phyloP scores from a whole-genome alignment of 164 flowering plant species.

The Stephania cephalantha region DNA sequence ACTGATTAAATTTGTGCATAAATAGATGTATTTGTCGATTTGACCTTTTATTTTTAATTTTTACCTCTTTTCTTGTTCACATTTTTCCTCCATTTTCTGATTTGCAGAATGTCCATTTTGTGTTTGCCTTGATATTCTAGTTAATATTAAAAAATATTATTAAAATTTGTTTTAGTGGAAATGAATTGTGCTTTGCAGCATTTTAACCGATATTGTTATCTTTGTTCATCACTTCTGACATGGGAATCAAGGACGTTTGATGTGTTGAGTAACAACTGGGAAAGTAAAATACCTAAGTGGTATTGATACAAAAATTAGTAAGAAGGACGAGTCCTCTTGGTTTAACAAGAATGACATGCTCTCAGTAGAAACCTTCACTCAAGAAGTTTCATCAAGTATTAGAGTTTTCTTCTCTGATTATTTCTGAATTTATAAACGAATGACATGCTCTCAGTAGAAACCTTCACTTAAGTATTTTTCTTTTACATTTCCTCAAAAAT shows the following conservation, averaged over 20 bases:
- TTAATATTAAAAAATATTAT: no score
- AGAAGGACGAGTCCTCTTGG: no score
- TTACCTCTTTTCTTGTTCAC: not conserved
- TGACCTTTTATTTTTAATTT: not conserved
- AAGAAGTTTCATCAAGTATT: not conserved
- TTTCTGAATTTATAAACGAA: not conserved
- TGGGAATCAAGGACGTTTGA: no score
- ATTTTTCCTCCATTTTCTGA: not conserved
- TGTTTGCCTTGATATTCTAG: not conserved
- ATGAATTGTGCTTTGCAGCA: not conserved
- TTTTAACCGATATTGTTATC: not conserved
- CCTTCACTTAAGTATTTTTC: not conserved
- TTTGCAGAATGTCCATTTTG: not conserved
- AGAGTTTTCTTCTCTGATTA: not conserved
- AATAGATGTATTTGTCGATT: not conserved
- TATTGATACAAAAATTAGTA: no score
- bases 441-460: not conserved
- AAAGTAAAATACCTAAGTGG: no score
- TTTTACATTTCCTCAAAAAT: not conserved
- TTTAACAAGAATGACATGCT: not conserved
- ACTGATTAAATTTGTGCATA: not conserved
- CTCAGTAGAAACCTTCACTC: not conserved
- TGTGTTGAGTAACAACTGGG: no score
- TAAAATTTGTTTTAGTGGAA: not conserved
- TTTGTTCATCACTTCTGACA: not conserved